Conservation (phyloP, 2,329 filamentous ascomycete species). For the Exophiala alcalophila region DNA sequence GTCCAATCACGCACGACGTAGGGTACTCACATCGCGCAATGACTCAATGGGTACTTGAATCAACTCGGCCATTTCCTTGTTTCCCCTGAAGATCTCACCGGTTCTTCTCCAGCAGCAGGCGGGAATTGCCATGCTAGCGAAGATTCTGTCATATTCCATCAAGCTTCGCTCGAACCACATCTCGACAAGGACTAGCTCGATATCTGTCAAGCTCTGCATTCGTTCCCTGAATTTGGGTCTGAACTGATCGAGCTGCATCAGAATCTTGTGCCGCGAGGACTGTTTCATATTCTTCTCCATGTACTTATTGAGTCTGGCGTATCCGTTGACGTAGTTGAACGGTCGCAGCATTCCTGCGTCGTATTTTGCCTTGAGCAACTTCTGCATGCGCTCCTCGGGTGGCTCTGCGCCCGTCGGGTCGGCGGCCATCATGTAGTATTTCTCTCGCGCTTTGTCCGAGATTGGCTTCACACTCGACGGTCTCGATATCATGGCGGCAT, state of each 20-base stretch:
- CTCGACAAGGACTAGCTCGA: constrained; percentile 90
- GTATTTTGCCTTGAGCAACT: constrained; percentile 90
- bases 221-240: constrained; percentile 94
- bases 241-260: constrained; percentile 88
- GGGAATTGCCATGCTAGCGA: constrained; percentile 97
- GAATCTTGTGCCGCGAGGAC: constrained; percentile 81
- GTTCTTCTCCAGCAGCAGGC: constrained; percentile 97
- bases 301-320: constrained; percentile 82
- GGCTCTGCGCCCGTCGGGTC: constrained; percentile 84
- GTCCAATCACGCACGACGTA: neutral
- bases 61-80: constrained; percentile 97
- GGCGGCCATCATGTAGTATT: constrained; percentile 92
- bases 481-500: constrained; percentile 57
- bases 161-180: constrained; percentile 98
- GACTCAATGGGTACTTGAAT: constrained; percentile 90
- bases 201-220: constrained; percentile 86
- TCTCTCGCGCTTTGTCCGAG: constrained; percentile 67
- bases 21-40: constrained; percentile 73
- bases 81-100: constrained; percentile 94
- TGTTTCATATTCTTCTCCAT: constrained; percentile 85
- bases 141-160: constrained; percentile 97
- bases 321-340: constrained; percentile 98
- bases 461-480: constrained; percentile 60
- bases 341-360: constrained; percentile 91
- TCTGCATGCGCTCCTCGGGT: constrained; percentile 92